These are phyloP conservation scores for Penicillium sp. DNA, from an alignment of 2,329 filamentous ascomycete species.

Conservation along the genomic window DNA sequence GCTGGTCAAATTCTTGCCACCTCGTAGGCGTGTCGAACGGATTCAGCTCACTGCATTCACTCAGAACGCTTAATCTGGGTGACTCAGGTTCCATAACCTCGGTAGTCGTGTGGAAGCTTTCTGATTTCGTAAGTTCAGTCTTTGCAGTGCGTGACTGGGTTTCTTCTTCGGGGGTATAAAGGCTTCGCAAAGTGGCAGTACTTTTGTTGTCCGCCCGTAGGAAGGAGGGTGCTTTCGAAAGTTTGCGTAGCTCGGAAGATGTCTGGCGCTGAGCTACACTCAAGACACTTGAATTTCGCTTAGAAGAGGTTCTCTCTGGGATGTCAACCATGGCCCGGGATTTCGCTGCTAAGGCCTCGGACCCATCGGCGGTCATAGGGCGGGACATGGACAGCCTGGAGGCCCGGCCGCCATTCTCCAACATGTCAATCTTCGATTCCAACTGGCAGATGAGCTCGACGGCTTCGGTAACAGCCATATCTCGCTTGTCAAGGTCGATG, in stretches of 20 bases:
- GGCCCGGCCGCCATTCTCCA: constrained; percentile 19
- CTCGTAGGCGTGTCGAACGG: constrained; percentile 23
- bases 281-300: constrained; percentile 18
- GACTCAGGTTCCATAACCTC: constrained; percentile 31
- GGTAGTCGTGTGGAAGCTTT: constrained; percentile 31
- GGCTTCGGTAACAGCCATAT: constrained; percentile 37
- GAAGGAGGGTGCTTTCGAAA: constrained; percentile 34
- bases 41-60: constrained; percentile 39
- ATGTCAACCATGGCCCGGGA: constrained; percentile 26
- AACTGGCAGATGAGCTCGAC: constrained; percentile 39
- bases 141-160: constrained; percentile 20
- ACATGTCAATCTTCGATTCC: constrained; percentile 33
- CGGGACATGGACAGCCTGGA: constrained; percentile 23
- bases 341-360: constrained; percentile 25
- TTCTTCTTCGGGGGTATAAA: constrained; percentile 28
- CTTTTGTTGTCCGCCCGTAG: constrained; percentile 30
- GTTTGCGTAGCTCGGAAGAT: constrained; percentile 21
- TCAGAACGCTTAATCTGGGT: constrained; percentile 37
- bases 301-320: constrained; percentile 35
- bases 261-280: constrained; percentile 10
- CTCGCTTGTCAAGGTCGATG: constrained; percentile 33
- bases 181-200: constrained; percentile 34
- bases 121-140: constrained; percentile 28
- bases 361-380: constrained; percentile 21
- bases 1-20: constrained; percentile 19